These are phyloP conservation scores for Chalara sp. DNA, from an alignment of 2,329 filamentous ascomycete species.

Conservation along the genomic window DNA sequence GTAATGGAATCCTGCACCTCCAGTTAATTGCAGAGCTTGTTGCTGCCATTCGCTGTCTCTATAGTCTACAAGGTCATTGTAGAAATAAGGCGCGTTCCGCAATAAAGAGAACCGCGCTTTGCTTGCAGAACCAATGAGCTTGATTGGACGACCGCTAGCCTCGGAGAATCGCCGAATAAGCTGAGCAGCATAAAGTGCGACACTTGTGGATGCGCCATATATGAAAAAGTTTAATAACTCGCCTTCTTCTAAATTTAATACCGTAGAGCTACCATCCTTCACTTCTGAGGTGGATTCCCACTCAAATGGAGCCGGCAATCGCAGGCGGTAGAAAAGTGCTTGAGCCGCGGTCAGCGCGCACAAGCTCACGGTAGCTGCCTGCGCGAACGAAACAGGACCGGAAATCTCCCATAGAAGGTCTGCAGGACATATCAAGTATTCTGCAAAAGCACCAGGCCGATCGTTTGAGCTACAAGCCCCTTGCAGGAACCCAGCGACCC, in stretches of 20 bases:
- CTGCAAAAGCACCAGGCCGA: conserved; percentile 37
- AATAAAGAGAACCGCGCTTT: conserved; percentile 10
- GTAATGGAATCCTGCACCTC: conserved; percentile 27
- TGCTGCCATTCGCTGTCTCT: conserved; percentile 28
- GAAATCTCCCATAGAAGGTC: conserved; percentile 36
- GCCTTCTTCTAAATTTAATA: background rate
- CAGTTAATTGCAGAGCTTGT: conserved; percentile 21
- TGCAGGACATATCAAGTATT: conserved; percentile 29
- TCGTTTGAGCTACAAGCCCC: conserved; percentile 36
- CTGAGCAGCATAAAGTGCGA: background rate
- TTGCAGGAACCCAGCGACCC: conserved; percentile 36
- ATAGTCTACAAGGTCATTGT: conserved; percentile 34
- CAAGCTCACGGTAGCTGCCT: conserved; percentile 34
- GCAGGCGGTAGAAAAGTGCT: conserved; percentile 32
- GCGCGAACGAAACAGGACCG: conserved; percentile 23
- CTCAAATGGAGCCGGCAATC: conserved; percentile 23
- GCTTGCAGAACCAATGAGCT: background rate
- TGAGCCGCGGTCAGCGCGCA: conserved; percentile 38
- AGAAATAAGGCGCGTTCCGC: conserved; percentile 28
- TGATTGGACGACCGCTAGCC: background rate
- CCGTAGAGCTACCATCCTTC: background rate
- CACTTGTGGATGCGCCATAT: background rate
- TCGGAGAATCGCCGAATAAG: background rate
- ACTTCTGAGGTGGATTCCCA: conserved; percentile 21
- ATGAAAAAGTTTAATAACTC: background rate